phyloP scores from a whole-genome alignment of 192 early-diverging fungal species.

The Podila minutissima region DNA sequence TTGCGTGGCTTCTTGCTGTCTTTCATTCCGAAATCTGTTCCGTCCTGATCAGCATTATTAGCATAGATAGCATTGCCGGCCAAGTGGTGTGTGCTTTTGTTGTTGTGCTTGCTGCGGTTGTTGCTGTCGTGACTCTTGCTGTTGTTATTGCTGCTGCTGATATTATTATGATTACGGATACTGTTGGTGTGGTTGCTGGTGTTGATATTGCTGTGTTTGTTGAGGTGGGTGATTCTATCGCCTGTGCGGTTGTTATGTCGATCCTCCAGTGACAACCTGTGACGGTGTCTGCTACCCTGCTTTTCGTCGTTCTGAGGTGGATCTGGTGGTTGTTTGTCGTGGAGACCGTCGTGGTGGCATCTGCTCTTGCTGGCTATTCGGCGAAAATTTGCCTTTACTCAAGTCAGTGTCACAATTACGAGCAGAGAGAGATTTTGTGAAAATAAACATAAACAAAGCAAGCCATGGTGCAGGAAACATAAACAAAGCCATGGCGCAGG shows the following conservation, averaged over 20 bases:
- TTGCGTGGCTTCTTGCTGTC: constrained; percentile 45
- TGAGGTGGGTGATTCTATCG: background rate
- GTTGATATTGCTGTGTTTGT: background rate
- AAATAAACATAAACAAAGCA: background rate
- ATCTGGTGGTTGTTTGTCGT: constrained; percentile 6
- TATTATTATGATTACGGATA: background rate
- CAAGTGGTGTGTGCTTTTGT: background rate
- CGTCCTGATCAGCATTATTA: background rate
- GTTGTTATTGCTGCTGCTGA: background rate
- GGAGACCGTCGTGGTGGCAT: constrained; percentile 7
- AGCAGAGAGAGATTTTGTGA: too few relatives aligned
- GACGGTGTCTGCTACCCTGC: background rate
- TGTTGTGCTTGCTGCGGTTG: background rate
- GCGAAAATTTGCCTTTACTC: constrained; percentile 13
- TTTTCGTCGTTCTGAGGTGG: constrained; percentile 2
- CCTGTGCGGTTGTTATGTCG: too few relatives aligned
- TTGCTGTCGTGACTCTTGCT: background rate
- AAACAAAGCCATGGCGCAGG: background rate
- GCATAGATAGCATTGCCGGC: background rate
- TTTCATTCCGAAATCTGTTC: background rate
- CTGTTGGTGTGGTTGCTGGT: too few relatives aligned
- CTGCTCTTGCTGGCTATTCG: constrained; percentile 7
- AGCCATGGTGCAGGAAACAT: background rate
- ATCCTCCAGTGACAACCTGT: too few relatives aligned
- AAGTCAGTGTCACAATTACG: constrained; percentile 11